phyloP scores from a whole-genome alignment of 2,329 filamentous ascomycete genomes.

The Lasiodiplodia gonubiensis region DNA sequence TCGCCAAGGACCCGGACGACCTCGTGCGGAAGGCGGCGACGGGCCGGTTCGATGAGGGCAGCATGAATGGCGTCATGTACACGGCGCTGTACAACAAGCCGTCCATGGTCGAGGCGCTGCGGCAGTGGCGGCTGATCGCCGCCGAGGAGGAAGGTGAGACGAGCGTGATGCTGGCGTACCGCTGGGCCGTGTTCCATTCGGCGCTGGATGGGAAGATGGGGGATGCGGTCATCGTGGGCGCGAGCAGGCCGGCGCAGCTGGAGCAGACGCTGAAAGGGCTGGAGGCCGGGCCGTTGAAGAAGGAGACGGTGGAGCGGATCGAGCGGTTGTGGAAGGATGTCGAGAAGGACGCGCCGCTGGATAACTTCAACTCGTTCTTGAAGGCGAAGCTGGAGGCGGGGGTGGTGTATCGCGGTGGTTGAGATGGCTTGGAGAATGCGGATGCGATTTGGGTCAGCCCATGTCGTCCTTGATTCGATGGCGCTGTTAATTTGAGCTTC shows the following conservation, averaged over 20 bases:
- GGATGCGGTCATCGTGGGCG: slow-evolving; percentile 65
- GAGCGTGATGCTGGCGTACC: slow-evolving; percentile 50
- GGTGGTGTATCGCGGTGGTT: neutral
- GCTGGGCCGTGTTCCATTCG: slow-evolving; percentile 55
- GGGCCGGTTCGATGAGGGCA: slow-evolving; percentile 49
- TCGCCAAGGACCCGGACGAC: slow-evolving; percentile 49
- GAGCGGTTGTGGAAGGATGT: slow-evolving; percentile 77
- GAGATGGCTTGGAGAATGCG: no score
- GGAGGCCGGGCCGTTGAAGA: slow-evolving; percentile 73
- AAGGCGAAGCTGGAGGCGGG: neutral
- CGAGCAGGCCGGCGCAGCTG: slow-evolving; percentile 62
- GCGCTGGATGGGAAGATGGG: slow-evolving; percentile 60
- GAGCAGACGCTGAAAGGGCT: slow-evolving; percentile 62
- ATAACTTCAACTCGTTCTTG: slow-evolving; percentile 32
- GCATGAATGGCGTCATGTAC: slow-evolving; percentile 46
- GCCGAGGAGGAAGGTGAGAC: slow-evolving; percentile 44
- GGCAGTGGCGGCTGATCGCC: slow-evolving; percentile 44
- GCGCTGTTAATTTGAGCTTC: no score
- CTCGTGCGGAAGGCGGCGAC: slow-evolving; percentile 41
- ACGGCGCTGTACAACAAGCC: slow-evolving; percentile 51
- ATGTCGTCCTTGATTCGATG: no score
- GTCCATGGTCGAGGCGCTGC: slow-evolving; percentile 51
- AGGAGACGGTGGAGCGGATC: slow-evolving; percentile 74
- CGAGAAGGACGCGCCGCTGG: slow-evolving; percentile 37
- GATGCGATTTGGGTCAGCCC: no score